Evolutionary conservation across 148 eudicot genomes (phyloP).

Genomic region (Drosera capensis): DNA sequence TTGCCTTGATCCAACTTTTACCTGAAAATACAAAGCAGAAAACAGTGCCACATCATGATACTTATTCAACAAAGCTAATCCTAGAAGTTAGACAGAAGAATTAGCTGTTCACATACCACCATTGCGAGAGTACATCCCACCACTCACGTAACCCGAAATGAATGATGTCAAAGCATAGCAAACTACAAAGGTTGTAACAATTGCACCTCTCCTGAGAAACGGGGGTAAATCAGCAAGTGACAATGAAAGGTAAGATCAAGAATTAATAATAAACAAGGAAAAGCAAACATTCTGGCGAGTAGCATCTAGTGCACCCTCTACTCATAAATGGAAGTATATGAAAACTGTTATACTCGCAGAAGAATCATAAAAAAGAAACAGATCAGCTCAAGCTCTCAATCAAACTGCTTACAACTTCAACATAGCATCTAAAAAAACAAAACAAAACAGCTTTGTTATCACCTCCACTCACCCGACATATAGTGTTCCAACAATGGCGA

Average conservation of each 20-base stretch:
- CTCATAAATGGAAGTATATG: no score
- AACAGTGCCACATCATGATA: neutral
- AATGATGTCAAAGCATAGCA: slow-evolving; percentile 87
- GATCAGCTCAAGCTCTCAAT: no score
- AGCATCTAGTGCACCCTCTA: no score
- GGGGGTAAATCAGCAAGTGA: no score
- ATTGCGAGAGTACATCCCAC: slow-evolving; percentile 78
- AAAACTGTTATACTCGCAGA: no score
- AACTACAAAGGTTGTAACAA: slow-evolving; percentile 64
- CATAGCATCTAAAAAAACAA: no score
- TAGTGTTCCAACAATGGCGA: slow-evolving; percentile 75
- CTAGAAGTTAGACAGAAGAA: neutral
- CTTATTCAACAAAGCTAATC: neutral
- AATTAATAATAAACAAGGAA: no score
- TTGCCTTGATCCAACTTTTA: slow-evolving; percentile 68
- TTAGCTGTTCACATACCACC: slow-evolving; percentile 39
- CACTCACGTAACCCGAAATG: slow-evolving; percentile 78
- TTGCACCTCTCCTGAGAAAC: slow-evolving; percentile 80
- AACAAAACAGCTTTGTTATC: no score
- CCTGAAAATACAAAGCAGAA: slow-evolving; percentile 24
- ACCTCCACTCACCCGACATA: slow-evolving; percentile 61
- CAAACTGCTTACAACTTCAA: no score
- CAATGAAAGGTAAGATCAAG: neutral
- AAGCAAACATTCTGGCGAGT: no score
- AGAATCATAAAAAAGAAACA: no score